phyloP scores from a whole-genome alignment of 208 protist species.

The Trypanosoma theileri region DNA sequence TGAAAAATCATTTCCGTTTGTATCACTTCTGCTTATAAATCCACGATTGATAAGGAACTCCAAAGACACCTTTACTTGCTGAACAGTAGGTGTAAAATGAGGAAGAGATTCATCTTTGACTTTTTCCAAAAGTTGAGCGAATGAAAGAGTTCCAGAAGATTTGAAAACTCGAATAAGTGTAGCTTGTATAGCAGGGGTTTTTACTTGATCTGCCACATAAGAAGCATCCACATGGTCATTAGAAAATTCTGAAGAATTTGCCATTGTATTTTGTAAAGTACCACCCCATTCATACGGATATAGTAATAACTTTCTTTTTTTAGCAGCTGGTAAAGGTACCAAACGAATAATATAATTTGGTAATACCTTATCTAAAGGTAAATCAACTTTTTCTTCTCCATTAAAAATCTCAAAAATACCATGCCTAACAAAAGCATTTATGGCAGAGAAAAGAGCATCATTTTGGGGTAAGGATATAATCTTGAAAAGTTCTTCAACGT shows the following conservation, averaged over 20 bases:
- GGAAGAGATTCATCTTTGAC: conserved; percentile 15
- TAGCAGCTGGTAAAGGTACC: conserved; percentile 9
- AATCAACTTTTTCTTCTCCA: not conserved
- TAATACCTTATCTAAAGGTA: conserved; percentile 2
- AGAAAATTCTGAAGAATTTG: not conserved
- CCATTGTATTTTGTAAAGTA: conserved; percentile 6
- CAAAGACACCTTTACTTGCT: conserved; percentile 52
- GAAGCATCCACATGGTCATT: conserved; percentile 24
- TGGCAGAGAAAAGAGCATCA: conserved; percentile 9
- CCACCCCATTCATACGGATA: conserved; percentile 14
- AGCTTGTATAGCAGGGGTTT: conserved; percentile 25
- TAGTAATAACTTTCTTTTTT: conserved; percentile 20
- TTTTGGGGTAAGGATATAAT: conserved; percentile 18
- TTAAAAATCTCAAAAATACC: conserved; percentile 22
- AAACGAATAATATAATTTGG: conserved; percentile 9
- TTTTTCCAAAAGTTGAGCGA: conserved; percentile 25
- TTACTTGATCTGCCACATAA: conserved; percentile 21
- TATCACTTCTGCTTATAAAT: conserved; percentile 42
- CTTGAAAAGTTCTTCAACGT: conserved; percentile 34
- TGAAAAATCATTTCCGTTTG: conserved; percentile 29
- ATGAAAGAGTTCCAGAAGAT: conserved; percentile 16
- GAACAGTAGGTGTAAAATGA: conserved; percentile 14
- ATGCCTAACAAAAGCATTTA: conserved; percentile 23
- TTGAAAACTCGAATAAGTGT: conserved; percentile 30
- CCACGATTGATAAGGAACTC: conserved; percentile 67